A percentile compares a stretch with the other conserved stretches of the same genome.
These are phyloP conservation scores for Tilletiopsis washingtonensis DNA, from an alignment of 1,284 basidiomycete genomes.

Conservation along the genomic window DNA sequence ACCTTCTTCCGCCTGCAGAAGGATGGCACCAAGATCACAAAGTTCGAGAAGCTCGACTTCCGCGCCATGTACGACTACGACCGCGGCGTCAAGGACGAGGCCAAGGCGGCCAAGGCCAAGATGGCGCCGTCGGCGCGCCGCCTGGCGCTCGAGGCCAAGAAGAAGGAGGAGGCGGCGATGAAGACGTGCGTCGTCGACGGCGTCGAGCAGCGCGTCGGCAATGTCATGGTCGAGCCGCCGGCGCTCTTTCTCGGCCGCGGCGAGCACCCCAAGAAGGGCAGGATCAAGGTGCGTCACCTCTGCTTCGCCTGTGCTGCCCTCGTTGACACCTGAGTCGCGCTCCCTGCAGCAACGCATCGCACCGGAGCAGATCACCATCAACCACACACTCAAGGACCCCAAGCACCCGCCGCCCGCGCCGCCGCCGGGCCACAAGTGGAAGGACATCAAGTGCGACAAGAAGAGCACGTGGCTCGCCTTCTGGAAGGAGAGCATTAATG, in stretches of 20 bases:
- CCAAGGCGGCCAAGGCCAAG: conserved; percentile 86
- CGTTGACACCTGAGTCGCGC: background rate
- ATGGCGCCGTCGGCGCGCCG: conserved; percentile 54
- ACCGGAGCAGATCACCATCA: conserved; percentile 46
- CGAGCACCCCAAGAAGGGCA: conserved; percentile 95
- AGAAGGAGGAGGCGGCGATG: conserved; percentile 80
- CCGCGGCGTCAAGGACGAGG: conserved; percentile 56
- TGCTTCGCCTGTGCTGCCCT: background rate
- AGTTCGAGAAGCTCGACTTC: conserved; percentile 83
- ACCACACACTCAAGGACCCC: conserved; percentile 34
- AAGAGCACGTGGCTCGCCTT: conserved; percentile 45
- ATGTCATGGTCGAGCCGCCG: conserved; percentile 96
- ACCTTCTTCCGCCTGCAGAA: conserved; percentile 9
- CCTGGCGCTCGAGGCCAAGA: conserved; percentile 69
- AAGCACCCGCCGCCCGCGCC: conserved; percentile 37
- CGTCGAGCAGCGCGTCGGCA: conserved; percentile 93
- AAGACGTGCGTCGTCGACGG: conserved; percentile 81
- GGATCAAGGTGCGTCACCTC: conserved; percentile 65
- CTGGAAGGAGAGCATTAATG: conserved; percentile 47
- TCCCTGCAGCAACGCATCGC: conserved; percentile 8
- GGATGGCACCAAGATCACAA: conserved; percentile 67
- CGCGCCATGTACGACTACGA: conserved; percentile 88
- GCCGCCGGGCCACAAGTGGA: conserved; percentile 42
- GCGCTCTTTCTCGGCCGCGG: conserved; percentile 95
- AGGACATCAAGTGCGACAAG: conserved; percentile 40